A percentile compares a stretch with the other conserved stretches of the same genome.
These are phyloP conservation scores for Penicillium sp. DNA, from an alignment of 2,329 filamentous ascomycete species.

Conservation along the genomic window DNA sequence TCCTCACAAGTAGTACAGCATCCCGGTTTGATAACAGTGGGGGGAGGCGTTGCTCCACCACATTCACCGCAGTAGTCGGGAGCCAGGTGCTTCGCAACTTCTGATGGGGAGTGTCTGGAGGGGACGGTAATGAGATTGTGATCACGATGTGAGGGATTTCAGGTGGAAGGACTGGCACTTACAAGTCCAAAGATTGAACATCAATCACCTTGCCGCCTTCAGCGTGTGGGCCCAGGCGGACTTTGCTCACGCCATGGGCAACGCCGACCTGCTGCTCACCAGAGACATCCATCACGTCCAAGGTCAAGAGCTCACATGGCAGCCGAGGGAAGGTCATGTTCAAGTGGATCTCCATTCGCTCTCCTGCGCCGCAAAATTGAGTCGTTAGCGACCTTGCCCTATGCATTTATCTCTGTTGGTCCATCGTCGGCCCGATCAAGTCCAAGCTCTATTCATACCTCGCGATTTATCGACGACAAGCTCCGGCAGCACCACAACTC, in stretches of 20 bases:
- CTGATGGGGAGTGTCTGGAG: constrained; percentile 63
- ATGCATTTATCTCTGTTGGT: neutral
- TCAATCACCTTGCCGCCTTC: constrained; percentile 78
- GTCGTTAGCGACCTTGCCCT: constrained; percentile 14
- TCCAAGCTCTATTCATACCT: constrained; percentile 54
- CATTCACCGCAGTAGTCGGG: constrained; percentile 91
- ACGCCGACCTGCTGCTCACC: constrained; percentile 95
- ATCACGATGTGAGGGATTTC: neutral
- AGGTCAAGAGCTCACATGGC: constrained; percentile 90
- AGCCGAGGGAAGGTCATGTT: constrained; percentile 94
- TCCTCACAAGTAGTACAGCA: constrained; percentile 98
- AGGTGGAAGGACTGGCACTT: constrained; percentile 35
- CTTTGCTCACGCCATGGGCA: constrained; percentile 87
- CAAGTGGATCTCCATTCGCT: constrained; percentile 98
- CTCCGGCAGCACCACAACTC: constrained; percentile 83
- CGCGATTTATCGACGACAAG: constrained; percentile 93
- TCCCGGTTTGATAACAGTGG: constrained; percentile 70
- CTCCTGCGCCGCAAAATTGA: constrained; percentile 54
- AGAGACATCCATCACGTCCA: constrained; percentile 99
- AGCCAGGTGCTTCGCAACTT: constrained; percentile 73
- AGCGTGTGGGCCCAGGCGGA: constrained; percentile 68
- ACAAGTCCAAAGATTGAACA: constrained; percentile 65
- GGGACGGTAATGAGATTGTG: constrained; percentile 3
- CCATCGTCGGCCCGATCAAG: neutral
- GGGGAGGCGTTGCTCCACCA: constrained; percentile 74